Base-by-base conservation (phyloP, 78 protist genomes). In the Paratrimastix pyriformis region DNA sequence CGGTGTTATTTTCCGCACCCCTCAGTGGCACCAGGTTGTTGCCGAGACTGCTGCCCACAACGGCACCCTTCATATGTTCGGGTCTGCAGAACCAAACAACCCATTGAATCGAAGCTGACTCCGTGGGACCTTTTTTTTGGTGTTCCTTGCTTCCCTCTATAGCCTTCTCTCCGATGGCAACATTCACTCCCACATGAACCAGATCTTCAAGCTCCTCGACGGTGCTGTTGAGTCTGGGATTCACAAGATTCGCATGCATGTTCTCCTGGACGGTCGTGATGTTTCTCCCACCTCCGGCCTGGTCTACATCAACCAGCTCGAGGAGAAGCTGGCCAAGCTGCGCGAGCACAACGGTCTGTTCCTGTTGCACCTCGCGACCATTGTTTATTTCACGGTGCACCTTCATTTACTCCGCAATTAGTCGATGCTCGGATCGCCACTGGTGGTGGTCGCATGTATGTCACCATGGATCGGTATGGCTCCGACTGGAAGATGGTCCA, bases 241-340 rank as follows among this genome's bases (percentile, higher is more conserved):
- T 39, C 52, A 77, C 29, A 50, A 69, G 50, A 68, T 80, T 74
- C 62, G 81, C 48, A 2, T 75, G 42, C 89, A 79, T 55, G 76
- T 62, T 8, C 82, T 85, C 32, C 54, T 75, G 30, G 89, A 85
- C 50, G 89, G 89, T 40, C 84, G 89, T 29, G 89, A 85, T 60
- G 84, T 82, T 18, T 65, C 81, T 29, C 81, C 80, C 62, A 65
- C 54, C 33, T 66, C 83, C 26, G 52, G 77, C 69, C 54, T 79
- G 37, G 37, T 40, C 35, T 84, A 66, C 70, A 38, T 76, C 50
- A 72, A 71, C 33, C 39, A 40, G 42, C 74, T 81, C 48, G 80
- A 70, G 60, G 76, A 15, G 65, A 50, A 29, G 30, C 46, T 71
- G 39, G 44, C 21, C 33, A 46, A 45, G 45, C 32, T 7, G 11